Evolutionary conservation across 2,329 filamentous ascomycete species (phyloP), one percentile per base, ranked within the genome.

Genomic region (Colletotrichum sojae): DNA sequence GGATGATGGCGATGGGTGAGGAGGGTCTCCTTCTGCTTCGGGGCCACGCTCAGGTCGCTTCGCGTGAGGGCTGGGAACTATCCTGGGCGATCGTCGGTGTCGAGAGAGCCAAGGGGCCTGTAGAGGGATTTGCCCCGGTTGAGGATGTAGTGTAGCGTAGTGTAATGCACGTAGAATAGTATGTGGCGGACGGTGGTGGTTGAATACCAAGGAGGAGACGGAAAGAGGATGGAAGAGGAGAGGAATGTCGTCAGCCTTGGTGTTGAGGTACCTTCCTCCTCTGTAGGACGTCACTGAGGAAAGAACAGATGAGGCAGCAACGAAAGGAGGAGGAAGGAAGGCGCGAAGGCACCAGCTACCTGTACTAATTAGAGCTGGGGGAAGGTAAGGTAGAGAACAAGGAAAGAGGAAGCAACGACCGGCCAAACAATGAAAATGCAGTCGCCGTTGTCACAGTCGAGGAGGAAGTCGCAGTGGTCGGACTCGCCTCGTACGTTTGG

Each of bases 11-110:
- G 51, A 49, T 18, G 27, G 2, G 45, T 22, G 57, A 60, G 27
- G 48, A 36, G 57, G 51, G 59, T 67, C 52, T 52, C 43, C 36
- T 63, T 25, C 49, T 67, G 53, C 55, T 48, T 61, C 58, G 36
- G 58, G 62, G 52, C 13, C 36, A 53, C 45, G 48, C 51, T 52
- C 60, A 43, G 60, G 60, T 57, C 60, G 52, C 39, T 43, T 64
- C 46, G 5, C n/a, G 46, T 18, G n/a, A 18, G 8, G 53, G 43
- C n/a, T 46, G 39, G 13, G 49, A 54, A 58, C 53, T 54, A 68
- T 54, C 54, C 60, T 40, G 52, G 65, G 61, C 36, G 61, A 69
- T 69, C 61, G 54, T 55, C 61, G 43, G 18, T 57, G 43, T 31
- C 53, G 25, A 31, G 15, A 60, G 45, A 31, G 46, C 18, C 46